Evolutionary conservation across 2,329 filamentous ascomycete genomes (phyloP).

Genomic region (Pseudogymnoascus sp.): DNA sequence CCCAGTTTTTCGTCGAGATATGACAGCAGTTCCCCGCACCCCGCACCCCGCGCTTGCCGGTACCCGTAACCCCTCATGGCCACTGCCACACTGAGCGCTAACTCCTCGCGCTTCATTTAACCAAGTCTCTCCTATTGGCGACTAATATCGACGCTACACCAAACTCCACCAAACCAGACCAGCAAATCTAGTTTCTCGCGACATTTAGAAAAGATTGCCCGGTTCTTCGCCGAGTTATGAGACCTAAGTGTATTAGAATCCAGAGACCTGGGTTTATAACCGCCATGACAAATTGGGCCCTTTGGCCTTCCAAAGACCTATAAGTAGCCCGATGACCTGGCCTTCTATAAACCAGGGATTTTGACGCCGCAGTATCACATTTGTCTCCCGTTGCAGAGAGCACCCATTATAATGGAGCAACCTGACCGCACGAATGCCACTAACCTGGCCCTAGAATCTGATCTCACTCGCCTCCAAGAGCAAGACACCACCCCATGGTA

Average conservation of each 20-base stretch:
- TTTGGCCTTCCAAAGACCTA: not conserved
- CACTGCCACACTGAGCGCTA: not conserved
- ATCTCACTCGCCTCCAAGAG: not conserved
- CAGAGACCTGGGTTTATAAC: not conserved
- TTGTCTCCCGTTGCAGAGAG: not conserved
- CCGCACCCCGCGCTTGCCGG: not conserved
- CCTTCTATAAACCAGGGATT: not conserved
- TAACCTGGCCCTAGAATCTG: not conserved
- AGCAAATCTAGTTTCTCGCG: not conserved
- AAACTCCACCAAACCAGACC: not conserved
- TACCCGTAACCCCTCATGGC: not conserved
- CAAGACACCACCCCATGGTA: slow-evolving; percentile 17
- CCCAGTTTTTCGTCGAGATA: not conserved
- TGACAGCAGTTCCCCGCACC: not conserved
- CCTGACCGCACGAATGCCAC: not conserved
- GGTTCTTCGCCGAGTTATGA: not conserved
- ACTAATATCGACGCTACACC: not conserved
- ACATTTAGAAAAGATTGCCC: not conserved
- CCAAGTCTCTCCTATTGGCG: not conserved
- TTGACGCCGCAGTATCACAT: not conserved
- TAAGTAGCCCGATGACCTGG: not conserved
- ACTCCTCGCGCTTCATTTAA: not conserved
- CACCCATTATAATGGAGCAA: not conserved
- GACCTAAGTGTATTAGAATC: not conserved
- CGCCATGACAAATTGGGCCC: not conserved